Evolutionary conservation across 2,329 filamentous ascomycete genomes (phyloP), one percentile per base, ranked within the genome.

Genomic region (Colletotrichum cereale): DNA sequence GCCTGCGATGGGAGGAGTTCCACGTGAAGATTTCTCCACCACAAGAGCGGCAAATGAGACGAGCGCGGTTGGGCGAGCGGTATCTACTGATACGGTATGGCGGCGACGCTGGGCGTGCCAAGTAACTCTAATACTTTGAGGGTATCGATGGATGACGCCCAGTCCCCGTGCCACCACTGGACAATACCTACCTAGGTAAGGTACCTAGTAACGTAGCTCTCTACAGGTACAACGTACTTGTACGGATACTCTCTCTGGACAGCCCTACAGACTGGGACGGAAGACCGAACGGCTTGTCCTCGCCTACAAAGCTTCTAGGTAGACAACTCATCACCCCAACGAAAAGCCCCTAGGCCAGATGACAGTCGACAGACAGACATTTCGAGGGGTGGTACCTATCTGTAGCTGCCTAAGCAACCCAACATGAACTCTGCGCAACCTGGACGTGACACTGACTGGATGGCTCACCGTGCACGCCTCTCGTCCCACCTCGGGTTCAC

Each of bases 11-110:
- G 36, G 34, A 66, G 36, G 34, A 66, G 55, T 53, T 36, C 68
- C 68, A 71, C 68, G 68, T 71, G 68, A 71, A 71, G 58, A 71
- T 67, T 24, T 67, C 64, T 44, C 67, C 64, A 67, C 64, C 42
- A 50, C 29, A 40, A 44, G 42, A 63, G 55, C 42, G 64, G 67
- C 50, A 66, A 67, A 57, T 24, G 56, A 67, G 40, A 55, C 63
- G 67, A 67, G 67, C 63, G 56, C 34, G 40, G 63, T 67, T 62
- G 64, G 42, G 24, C 7, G 21, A 12, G 24, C 57, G 56, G 67
- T 67, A 71, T 31, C 42, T 52, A n/a, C 47, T 70, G 67, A 26
- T 71, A 71, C 18, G 24, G 40, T 16, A 26, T 26, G 2, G 34
- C 26, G 42, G 44, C 16, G 8, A 29, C 16, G 16, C 38, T 36